Evolutionary conservation across 805 yeast species (phyloP), one percentile per base, ranked within the genome.

Genomic region (Lipomyces orientalis): DNA sequence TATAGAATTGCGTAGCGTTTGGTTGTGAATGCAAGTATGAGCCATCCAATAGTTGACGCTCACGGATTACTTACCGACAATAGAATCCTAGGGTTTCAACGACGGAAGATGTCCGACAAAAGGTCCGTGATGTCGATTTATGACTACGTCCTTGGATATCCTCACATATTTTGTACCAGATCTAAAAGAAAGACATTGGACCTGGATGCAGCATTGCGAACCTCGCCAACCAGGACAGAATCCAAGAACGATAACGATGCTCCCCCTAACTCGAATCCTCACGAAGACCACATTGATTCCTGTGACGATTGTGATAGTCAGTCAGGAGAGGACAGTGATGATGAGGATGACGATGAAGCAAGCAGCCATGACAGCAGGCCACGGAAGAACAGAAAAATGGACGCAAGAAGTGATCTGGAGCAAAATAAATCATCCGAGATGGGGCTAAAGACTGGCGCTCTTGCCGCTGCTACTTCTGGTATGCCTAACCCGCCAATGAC

Each of bases 51-150:
- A 10, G 35, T 9, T 31, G 51, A 34, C 6, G 29, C 16, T 25
- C 19, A 58, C 4, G 22, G 16, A 33, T n/a, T 43, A 37, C 31
- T 52, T n/a, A 34, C 85, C n/a, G 76, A 88, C 90, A 7, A 85
- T 91, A 73, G 91, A 87, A 61, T 91, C 93, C 79, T 80, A 81
- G 43, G 81, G 89, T 61, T 93, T 92, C 0, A 89, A 85, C 70
- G 84, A 83, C 35, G 87, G 82, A 74, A 85, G 78, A 59, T 35
- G 31, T 94, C 39, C 90, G 85, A 73, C 94, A 97, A 1, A 97
- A 92, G 74, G 99, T 98, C 5, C 87, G 95, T 29, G 7, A 8
- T 16, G 6, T 43, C 22, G 49, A 43, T 43, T 4, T n/a, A n/a
- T n/a, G n/a, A 16, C 1, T n/a, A 19, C 49, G 16, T 43, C 8